Percentiles rank a stretch among this genome's conserved stretches.
Conservation (phyloP, 306 rosid genomes). For the Begonia fuchsioides region DNA sequence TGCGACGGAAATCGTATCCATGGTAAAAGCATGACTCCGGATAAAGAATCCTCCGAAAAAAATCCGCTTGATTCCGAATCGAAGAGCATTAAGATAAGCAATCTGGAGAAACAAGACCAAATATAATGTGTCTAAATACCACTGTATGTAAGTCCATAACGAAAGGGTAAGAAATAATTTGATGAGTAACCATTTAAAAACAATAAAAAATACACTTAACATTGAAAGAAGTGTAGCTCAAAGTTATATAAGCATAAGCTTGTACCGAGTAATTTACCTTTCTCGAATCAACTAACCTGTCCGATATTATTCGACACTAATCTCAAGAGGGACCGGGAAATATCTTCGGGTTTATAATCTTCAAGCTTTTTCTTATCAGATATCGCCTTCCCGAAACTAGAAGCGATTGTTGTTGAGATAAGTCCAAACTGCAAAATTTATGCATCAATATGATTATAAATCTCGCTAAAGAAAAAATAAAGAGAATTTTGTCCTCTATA, state of each 20-base stretch:
- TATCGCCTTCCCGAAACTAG: constrained; percentile 91
- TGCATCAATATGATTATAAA: constrained; percentile 1
- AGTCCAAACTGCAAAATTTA: constrained; percentile 60
- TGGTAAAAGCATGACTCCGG: constrained; percentile 69
- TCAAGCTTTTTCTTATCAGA: constrained; percentile 58
- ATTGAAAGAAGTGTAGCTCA: too few relatives aligned
- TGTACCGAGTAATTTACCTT: background rate
- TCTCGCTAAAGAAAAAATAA: background rate
- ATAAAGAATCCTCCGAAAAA: constrained; percentile 90
- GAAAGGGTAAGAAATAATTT: too few relatives aligned
- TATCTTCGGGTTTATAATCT: constrained; percentile 76
- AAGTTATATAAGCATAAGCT: too few relatives aligned
- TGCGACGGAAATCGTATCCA: constrained; percentile 93
- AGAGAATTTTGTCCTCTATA: too few relatives aligned
- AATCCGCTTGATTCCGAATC: constrained; percentile 87
- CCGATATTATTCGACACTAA: constrained; percentile 95
- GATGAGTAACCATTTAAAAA: too few relatives aligned
- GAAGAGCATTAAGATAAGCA: constrained; percentile 85
- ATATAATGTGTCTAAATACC: too few relatives aligned
- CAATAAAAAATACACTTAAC: too few relatives aligned
- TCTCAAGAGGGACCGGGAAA: constrained; percentile 84
- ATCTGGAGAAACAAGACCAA: constrained; percentile 27
- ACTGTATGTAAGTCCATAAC: too few relatives aligned
- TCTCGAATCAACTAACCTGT: constrained; percentile 44
- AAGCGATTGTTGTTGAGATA: constrained; percentile 78